phyloP scores from a whole-genome alignment of 345 rosid genomes.

The Euclidium syriacum region DNA sequence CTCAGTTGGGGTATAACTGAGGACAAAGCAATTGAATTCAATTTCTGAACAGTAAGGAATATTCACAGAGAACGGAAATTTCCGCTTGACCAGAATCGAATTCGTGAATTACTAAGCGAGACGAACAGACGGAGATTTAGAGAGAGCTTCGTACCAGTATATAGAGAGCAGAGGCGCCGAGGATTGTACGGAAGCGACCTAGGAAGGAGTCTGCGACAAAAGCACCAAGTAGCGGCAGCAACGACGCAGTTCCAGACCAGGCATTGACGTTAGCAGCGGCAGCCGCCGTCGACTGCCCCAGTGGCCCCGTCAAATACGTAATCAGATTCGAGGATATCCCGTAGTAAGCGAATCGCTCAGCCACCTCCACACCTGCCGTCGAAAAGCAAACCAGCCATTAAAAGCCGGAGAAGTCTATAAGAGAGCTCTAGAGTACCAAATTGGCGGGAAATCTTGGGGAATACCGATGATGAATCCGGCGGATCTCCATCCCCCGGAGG shows the following conservation, averaged over 20 bases:
- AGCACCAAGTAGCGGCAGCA: conserved; percentile 51
- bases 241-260: conserved; percentile 42
- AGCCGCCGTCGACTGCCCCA: conserved; percentile 41
- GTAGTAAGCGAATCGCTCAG: conserved; percentile 45
- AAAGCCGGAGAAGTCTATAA: background rate
- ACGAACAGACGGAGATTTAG: background rate
- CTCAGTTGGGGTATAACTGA: background rate
- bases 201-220: conserved; percentile 46
- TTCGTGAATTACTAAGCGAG: background rate
- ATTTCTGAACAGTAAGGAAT: background rate
- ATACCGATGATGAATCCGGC: conserved; percentile 45
- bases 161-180: conserved; percentile 40
- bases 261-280: conserved; percentile 49
- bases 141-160: conserved; percentile 26
- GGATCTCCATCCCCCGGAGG: conserved; percentile 48
- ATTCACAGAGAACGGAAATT: background rate
- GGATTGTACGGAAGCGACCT: conserved; percentile 48
- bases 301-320: conserved; percentile 41
- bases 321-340: conserved; percentile 48
- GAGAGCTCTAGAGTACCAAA: background rate
- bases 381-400: background rate
- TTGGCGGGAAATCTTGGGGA: background rate
- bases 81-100: background rate
- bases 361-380: conserved; percentile 42
- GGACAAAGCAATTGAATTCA: background rate